phyloP scores from a whole-genome alignment of 2,329 filamentous ascomycete species.

The Colletotrichum camelliae region DNA sequence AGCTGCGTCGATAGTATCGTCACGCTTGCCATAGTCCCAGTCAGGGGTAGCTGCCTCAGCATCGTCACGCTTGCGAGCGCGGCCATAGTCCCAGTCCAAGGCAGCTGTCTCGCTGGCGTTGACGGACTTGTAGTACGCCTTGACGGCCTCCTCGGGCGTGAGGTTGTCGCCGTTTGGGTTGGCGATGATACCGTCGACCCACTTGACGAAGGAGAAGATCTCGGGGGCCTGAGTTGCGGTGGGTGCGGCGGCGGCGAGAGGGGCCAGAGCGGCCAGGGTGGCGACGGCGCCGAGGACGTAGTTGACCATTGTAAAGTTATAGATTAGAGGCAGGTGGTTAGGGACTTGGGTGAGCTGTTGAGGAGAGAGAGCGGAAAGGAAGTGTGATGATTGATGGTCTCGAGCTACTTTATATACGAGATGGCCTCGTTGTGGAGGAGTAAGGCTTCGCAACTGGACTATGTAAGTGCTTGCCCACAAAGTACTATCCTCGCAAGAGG shows the following conservation, averaged over 20 bases:
- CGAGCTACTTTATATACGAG: neutral
- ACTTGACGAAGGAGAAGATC: slow-evolving; percentile 12
- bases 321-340: neutral
- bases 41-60: neutral
- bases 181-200: slow-evolving; percentile 14
- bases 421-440: neutral
- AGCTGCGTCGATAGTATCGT: too few species aligned
- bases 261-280: neutral
- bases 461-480: neutral
- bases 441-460: neutral
- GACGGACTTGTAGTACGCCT: neutral
- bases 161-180: slow-evolving; percentile 8
- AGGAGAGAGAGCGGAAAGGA: neutral
- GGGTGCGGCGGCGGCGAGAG: neutral
- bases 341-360: neutral
- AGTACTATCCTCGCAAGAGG: neutral
- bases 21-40: neutral
- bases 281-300: neutral
- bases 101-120: neutral
- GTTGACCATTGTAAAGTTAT: neutral
- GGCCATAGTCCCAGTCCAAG: neutral
- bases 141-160: neutral
- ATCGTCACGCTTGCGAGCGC: neutral
- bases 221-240: neutral
- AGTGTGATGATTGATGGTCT: neutral